Percentiles rank a stretch among this genome's conserved stretches.
These are phyloP conservation scores for Arabidopsis suecica DNA, from an alignment of 345 rosid species.

Conservation along the genomic window DNA sequence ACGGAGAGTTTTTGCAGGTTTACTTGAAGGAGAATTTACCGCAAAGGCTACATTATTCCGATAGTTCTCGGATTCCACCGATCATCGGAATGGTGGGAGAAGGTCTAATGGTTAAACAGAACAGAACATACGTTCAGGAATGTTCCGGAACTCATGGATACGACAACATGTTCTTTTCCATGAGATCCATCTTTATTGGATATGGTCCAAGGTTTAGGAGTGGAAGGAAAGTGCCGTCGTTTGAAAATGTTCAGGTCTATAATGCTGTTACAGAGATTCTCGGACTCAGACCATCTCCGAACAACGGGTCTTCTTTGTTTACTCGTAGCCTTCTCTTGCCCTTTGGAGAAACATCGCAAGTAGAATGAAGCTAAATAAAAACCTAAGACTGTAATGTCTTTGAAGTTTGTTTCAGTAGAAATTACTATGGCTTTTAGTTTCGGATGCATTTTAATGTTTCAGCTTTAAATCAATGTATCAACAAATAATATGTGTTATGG, in stretches of 20 bases:
- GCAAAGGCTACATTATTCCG: conserved; percentile 70
- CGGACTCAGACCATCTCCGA: conserved; percentile 70
- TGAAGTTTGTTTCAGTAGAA: conserved; percentile 1
- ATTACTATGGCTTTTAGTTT: neutral
- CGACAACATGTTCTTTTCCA: conserved; percentile 83
- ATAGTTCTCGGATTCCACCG: conserved; percentile 75
- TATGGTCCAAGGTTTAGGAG: conserved; percentile 82
- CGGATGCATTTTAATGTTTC: neutral
- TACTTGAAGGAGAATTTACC: conserved; percentile 84
- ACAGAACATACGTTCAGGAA: conserved; percentile 57
- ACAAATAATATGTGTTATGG: no score
- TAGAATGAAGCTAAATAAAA: conserved; percentile 6
- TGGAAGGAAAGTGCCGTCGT: conserved; percentile 84
- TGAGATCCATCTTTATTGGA: conserved; percentile 88
- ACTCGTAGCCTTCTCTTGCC: conserved; percentile 57
- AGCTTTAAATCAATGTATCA: conserved; percentile 15
- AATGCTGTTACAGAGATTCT: conserved; percentile 79
- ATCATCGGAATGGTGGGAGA: conserved; percentile 78
- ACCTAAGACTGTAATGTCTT: neutral
- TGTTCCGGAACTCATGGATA: conserved; percentile 92
- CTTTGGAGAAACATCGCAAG: conserved; percentile 10
- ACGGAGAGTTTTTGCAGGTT: conserved; percentile 67
- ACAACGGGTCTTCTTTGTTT: conserved; percentile 70
- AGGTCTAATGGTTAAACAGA: conserved; percentile 76
- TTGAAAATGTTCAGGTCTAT: conserved; percentile 87